A percentile compares a stretch with the other conserved stretches of the same genome.
Evolutionary conservation across 768 basidiomycete genomes (phyloP).

Genomic region (Lactifluus volemus): DNA sequence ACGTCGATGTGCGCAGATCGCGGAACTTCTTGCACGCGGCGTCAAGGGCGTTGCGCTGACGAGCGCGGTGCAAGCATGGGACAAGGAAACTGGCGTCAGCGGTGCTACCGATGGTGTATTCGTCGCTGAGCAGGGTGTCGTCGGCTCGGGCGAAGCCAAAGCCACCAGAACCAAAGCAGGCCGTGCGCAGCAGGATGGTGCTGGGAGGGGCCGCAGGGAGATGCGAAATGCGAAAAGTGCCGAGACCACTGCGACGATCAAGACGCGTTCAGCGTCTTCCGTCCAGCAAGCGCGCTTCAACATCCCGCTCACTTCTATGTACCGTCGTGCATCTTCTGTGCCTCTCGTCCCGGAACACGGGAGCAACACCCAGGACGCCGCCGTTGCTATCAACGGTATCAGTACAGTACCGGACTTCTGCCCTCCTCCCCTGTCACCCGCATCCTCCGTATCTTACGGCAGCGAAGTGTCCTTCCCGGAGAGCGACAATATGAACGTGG

Average conservation of each 20-base stretch:
- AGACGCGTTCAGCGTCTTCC: constrained; percentile 16
- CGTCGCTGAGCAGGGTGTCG: constrained; percentile 6
- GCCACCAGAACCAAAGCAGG: neutral
- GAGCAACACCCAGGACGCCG: neutral
- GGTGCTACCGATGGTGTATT: constrained; percentile 23
- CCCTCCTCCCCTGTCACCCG: constrained; percentile 13
- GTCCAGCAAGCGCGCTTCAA: constrained; percentile 28
- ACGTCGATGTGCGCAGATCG: constrained; percentile 56
- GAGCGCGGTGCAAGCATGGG: constrained; percentile 55
- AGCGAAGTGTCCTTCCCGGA: constrained; percentile 16
- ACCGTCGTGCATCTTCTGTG: constrained; percentile 52
- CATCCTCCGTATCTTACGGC: constrained; percentile 14
- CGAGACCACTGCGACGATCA: neutral
- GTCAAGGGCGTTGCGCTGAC: constrained; percentile 57
- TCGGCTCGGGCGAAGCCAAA: neutral
- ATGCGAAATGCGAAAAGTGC: neutral
- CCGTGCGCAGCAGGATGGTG: neutral
- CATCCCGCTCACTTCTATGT: constrained; percentile 54
- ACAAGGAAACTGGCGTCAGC: constrained; percentile 26
- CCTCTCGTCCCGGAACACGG: constrained; percentile 7
- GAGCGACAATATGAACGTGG: constrained; percentile 10
- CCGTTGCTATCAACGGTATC: neutral
- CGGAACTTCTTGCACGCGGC: constrained; percentile 55
- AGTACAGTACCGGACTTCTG: neutral
- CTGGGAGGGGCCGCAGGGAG: neutral